Evolutionary conservation across 371 early-diverging fungal species (phyloP).

Genomic region (Mucor mucedo): DNA sequence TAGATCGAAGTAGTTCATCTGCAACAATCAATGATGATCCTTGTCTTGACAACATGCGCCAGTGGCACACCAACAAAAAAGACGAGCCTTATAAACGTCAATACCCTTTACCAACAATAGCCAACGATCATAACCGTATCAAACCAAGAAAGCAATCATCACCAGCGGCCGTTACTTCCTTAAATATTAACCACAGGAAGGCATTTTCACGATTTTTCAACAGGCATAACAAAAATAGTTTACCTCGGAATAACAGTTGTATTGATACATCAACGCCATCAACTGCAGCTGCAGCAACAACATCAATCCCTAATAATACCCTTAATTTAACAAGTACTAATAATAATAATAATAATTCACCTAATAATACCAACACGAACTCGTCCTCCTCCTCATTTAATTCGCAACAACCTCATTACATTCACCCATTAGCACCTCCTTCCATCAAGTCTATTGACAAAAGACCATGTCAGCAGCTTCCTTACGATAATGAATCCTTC

Average conservation of each 20-base stretch:
- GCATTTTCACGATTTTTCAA: slow-evolving; percentile 26
- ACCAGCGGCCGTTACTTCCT: slow-evolving; percentile 27
- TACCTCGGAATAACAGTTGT: slow-evolving; percentile 17
- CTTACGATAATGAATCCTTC: slow-evolving; percentile 7
- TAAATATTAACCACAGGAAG: slow-evolving; percentile 9
- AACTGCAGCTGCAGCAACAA: background rate
- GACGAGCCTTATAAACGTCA: slow-evolving; percentile 38
- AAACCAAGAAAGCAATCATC: slow-evolving; percentile 48
- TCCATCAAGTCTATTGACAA: background rate
- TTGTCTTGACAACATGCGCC: slow-evolving; percentile 27
- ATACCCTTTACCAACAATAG: slow-evolving; percentile 42
- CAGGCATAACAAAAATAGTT: slow-evolving; percentile 5
- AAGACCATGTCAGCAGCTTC: background rate
- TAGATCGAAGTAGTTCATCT: slow-evolving; percentile 30
- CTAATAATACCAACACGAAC: slow-evolving; percentile 5
- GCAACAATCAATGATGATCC: slow-evolving; percentile 31
- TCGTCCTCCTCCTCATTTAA: slow-evolving; percentile 5
- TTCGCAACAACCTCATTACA: slow-evolving; percentile 3
- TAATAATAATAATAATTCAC: slow-evolving; percentile 6
- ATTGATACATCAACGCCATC: slow-evolving; percentile 4
- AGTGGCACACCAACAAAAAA: slow-evolving; percentile 20
- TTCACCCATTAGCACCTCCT: slow-evolving; percentile 16
- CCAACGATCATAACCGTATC: slow-evolving; percentile 31
- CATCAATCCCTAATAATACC: slow-evolving; percentile 1
- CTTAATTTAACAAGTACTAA: background rate